A percentile compares a stretch with the other conserved stretches of the same genome.
phyloP scores from a whole-genome alignment of 176 grass and related monocot genomes.

The Guadua angustifolia region DNA sequence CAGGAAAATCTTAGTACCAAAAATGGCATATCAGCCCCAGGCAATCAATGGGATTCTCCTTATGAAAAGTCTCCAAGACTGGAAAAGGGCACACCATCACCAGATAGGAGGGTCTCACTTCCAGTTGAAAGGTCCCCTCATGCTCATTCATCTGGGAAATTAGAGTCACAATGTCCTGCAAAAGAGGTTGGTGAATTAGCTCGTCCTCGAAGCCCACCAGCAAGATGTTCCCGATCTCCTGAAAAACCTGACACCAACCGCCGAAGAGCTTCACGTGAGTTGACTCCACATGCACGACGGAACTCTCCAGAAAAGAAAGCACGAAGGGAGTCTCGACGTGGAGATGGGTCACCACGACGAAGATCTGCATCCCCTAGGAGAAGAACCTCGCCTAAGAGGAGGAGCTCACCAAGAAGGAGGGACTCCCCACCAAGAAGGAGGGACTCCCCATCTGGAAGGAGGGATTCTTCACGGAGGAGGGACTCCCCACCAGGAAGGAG shows the following conservation, averaged over 20 bases:
- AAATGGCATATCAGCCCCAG: constrained; percentile 49
- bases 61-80: constrained; percentile 50
- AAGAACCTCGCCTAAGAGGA: constrained; percentile 40
- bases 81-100: constrained; percentile 51
- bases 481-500: constrained; percentile 38
- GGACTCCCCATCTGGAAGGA: constrained; percentile 40
- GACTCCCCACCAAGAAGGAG: constrained; percentile 45
- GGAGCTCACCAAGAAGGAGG: constrained; percentile 39
- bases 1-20: constrained; percentile 43
- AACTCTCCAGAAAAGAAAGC: constrained; percentile 48
- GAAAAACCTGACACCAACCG: constrained; percentile 49
- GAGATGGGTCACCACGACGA: constrained; percentile 48
- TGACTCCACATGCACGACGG: constrained; percentile 45
- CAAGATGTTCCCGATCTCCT: constrained; percentile 52
- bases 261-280: constrained; percentile 60
- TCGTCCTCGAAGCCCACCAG: constrained; percentile 48
- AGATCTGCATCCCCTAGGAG: constrained; percentile 55
- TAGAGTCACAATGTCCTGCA: constrained; percentile 34
- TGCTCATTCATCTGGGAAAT: constrained; percentile 41
- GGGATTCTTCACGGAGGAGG: constrained; percentile 36
- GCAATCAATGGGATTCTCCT: constrained; percentile 44
- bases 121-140: constrained; percentile 46
- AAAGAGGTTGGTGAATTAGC: constrained; percentile 43
- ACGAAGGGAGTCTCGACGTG: constrained; percentile 42
- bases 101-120: constrained; percentile 48